Base-by-base conservation (phyloP, 1,139 yeast species). In the Magnusiomyces paraingens region DNA sequence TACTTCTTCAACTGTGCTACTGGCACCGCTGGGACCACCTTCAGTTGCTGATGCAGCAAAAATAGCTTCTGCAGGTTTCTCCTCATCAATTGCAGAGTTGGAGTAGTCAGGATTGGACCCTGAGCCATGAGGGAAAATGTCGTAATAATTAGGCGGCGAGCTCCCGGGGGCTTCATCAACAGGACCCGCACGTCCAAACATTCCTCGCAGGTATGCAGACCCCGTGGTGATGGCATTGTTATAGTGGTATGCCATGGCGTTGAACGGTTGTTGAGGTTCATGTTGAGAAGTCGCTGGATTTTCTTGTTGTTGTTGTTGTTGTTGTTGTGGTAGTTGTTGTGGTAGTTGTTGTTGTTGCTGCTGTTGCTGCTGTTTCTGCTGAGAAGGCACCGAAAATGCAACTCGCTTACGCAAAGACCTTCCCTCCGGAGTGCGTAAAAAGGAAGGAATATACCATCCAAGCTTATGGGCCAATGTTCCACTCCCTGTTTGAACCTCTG, bases 101-200 rank as follows among this genome's bases (percentile, higher is more conserved):
- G 59, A 73, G 67, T 61, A 73, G 66, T 55, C 68, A 58, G 64
- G 73, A 64, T 66, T 78, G 72, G 64, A 69, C 58, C 62, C 64
- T 1, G 75, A 72, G 1, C 82, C 84, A 55, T 77, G 74, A 15
- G 96, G 96, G 74, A 82, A 88, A 52, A 88, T 76, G 57, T 88
- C 96, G 59, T 86, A 91, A 64, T 88, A 88, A 36, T 83, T 77
- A 12, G 96, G 96, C 58, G 70, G 73, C 55, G 58, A 62, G 32
- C 32, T 26, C 44, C 42, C 63, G 58, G 55, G 63, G 26, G 42
- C 52, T 21, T 55, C 58, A 12, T 42, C 41, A 12, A 49, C 43
- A 10, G 50, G 38, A 3, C 38, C 47, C 3, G 5, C 32, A 10
- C 47, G 47, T 12, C 32, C 47, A 44, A 44, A 44, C 21, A 44